Evolutionary conservation across 257 asterid species (phyloP).

Genomic region (Osmanthus fragrans): DNA sequence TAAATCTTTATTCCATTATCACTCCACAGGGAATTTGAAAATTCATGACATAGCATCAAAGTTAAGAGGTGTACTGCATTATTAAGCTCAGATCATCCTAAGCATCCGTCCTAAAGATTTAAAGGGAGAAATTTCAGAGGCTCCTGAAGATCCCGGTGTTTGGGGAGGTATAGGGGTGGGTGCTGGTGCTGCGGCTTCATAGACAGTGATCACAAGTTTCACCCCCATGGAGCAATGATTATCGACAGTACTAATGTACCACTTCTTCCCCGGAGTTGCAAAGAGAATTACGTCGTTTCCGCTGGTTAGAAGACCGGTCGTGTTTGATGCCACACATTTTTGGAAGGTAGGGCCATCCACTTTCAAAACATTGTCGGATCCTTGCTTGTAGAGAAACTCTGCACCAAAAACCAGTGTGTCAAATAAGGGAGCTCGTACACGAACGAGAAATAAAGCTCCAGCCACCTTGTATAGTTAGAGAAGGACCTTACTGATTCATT

Average conservation of each 20-base stretch:
- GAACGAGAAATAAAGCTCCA: too few relatives aligned
- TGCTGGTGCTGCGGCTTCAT: not conserved
- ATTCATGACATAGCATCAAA: too few relatives aligned
- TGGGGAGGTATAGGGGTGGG: constrained; percentile 12
- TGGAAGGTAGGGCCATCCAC: constrained; percentile 27
- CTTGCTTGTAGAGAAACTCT: constrained; percentile 41
- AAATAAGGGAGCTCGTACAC: too few relatives aligned
- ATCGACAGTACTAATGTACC: constrained; percentile 41
- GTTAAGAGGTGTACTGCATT: too few relatives aligned
- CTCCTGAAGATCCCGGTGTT: not conserved
- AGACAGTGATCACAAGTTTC: constrained; percentile 33
- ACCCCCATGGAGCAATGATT: constrained; percentile 33
- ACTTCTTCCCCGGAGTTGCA: constrained; percentile 29
- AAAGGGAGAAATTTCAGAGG: not conserved
- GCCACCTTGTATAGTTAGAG: too few relatives aligned
- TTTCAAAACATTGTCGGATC: constrained; percentile 36
- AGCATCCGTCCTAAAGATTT: constrained; percentile 1
- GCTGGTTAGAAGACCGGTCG: not conserved
- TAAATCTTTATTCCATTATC: too few relatives aligned
- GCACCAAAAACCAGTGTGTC: not conserved
- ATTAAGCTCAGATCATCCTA: not conserved
- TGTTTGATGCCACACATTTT: constrained; percentile 17
- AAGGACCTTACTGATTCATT: too few relatives aligned
- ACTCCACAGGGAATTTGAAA: too few relatives aligned
- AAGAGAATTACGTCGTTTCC: constrained; percentile 33